These are phyloP conservation scores for Teratosphaeria epicoccoides DNA, from an alignment of 2,329 filamentous ascomycete species.

Conservation along the genomic window DNA sequence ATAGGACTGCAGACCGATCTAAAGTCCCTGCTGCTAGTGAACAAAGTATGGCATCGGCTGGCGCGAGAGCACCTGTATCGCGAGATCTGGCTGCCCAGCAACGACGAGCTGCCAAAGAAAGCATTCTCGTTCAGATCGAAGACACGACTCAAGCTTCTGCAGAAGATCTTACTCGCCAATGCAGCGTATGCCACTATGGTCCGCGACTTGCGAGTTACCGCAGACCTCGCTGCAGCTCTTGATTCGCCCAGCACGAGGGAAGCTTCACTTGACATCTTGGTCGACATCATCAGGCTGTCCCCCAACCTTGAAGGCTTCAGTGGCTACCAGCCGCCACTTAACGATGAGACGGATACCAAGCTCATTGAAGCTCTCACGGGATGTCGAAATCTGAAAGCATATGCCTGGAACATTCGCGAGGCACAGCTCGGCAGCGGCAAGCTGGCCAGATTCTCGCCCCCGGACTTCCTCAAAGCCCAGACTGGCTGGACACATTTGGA, in stretches of 20 bases:
- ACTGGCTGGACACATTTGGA: slow-evolving; percentile 41
- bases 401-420: slow-evolving; percentile 43
- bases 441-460: slow-evolving; percentile 16
- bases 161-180: slow-evolving; percentile 44
- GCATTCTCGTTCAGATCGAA: slow-evolving; percentile 31
- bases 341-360: slow-evolving; percentile 5
- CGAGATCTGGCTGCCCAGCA: slow-evolving; percentile 18
- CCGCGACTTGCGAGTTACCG: slow-evolving; percentile 42
- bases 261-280: slow-evolving; percentile 39
- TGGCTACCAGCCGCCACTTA: slow-evolving; percentile 39
- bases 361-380: slow-evolving; percentile 43
- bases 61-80: slow-evolving; percentile 42
- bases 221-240: slow-evolving; percentile 33
- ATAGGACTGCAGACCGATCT: slow-evolving; percentile 47
- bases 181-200: slow-evolving; percentile 42
- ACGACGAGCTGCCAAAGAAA: slow-evolving; percentile 32
- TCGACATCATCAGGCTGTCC: slow-evolving; percentile 49
- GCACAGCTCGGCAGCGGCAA: slow-evolving; percentile 4
- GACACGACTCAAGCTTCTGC: slow-evolving; percentile 42
- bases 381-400: slow-evolving; percentile 42
- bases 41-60: slow-evolving; percentile 45
- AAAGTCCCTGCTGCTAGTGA: slow-evolving; percentile 42
- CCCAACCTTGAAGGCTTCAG: slow-evolving; percentile 46
- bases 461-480: slow-evolving; percentile 37
- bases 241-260: slow-evolving; percentile 33